Base-by-base conservation (phyloP, 495 filamentous ascomycete genomes). In the Chaetomidium leptoderma region DNA sequence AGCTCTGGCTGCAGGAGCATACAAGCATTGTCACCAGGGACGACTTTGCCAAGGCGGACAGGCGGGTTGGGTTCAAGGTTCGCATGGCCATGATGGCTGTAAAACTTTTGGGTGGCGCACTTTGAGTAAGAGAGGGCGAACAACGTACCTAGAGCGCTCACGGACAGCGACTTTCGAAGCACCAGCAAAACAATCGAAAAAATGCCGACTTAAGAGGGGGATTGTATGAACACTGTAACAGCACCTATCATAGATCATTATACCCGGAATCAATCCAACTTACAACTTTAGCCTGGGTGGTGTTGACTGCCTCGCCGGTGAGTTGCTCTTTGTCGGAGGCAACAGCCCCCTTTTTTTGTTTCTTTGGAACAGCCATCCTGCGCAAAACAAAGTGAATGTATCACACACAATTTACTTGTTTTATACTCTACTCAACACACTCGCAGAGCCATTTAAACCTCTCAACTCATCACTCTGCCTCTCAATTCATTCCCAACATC, bases 81-180 rank as follows among this genome's bases (percentile, higher is more conserved):
- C 81, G 89, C 54, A 72, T 95, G 45, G 89, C 91, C 4, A 91
- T 97, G 88, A 91, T 89, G 90, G 85, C 97, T 69, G 87, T 90
- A 4, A 78, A 81, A 69, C 76, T 85, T 55, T 77, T 89, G 26
- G 88, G 88, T 2, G 87, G 87, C 6, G 85, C 85, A 14, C 74
- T 91, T 32, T 89, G 68, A 73, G 30, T 3, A n/a, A n/a, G n/a
- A 7, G 6, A 16, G 13, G 17, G 29, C 5, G 13, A 4, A 9
- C n/a, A n/a, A n/a, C n/a, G n/a, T n/a, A n/a, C n/a, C n/a, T n/a
- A n/a, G n/a, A n/a, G n/a, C n/a, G n/a, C n/a, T n/a, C n/a, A n/a
- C n/a, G n/a, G n/a, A n/a, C n/a, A n/a, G n/a, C n/a, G n/a, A n/a
- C n/a, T 23, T 44, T 23, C 4, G 13, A n/a, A 5, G 8, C 27